Conservation (phyloP, 106 monocot genomes). For the Apostasia ramifera region DNA sequence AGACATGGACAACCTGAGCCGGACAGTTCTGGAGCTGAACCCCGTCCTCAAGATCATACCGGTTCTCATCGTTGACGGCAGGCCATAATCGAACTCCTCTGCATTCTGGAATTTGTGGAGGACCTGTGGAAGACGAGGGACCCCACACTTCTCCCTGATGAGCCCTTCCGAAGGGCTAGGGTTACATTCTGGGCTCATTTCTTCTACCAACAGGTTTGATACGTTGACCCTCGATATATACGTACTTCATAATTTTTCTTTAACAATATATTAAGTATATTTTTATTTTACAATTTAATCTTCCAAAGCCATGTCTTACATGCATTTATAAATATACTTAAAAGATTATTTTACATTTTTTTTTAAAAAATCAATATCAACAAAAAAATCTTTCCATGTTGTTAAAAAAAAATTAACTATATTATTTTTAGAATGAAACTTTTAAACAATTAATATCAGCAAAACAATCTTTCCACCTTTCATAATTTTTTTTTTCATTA, state of each 20-base stretch:
- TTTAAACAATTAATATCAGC: no score
- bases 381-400: not conserved
- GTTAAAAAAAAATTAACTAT: not conserved
- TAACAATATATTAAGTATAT: no score
- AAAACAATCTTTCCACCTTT: no score
- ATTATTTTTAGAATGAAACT: no score
- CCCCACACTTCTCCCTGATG: slow-evolving; percentile 17
- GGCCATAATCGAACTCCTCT: slow-evolving; percentile 11
- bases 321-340: no score
- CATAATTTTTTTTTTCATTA: no score
- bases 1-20: slow-evolving; percentile 21
- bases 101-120: slow-evolving; percentile 30
- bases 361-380: not conserved
- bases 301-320: no score
- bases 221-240: not conserved
- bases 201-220: slow-evolving; percentile 9
- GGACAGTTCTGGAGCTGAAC: slow-evolving; percentile 10
- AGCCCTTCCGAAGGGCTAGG: slow-evolving; percentile 16
- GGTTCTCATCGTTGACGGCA: slow-evolving; percentile 20
- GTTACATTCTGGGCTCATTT: slow-evolving; percentile 30
- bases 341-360: not conserved
- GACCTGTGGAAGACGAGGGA: slow-evolving; percentile 13
- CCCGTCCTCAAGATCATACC: slow-evolving; percentile 25
- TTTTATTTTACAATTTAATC: no score
- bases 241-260: no score